Evolutionary conservation across 1,284 basidiomycete genomes (phyloP).

Genomic region (Sparassis latifolia): DNA sequence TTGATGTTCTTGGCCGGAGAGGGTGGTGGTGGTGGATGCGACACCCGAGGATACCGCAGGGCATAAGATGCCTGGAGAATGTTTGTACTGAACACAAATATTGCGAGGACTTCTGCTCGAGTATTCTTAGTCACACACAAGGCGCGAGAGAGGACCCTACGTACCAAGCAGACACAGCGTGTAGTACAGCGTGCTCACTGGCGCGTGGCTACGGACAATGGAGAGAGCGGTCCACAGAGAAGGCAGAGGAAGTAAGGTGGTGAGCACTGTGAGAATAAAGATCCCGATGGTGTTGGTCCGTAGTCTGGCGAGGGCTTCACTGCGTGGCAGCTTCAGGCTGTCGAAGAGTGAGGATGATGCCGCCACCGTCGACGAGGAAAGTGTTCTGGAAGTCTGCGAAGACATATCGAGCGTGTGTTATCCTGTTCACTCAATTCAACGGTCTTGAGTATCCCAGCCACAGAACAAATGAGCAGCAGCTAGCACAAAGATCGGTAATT

Average conservation of each 20-base stretch:
- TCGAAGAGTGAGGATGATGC: constrained; percentile 15
- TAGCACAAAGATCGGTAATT: not conserved
- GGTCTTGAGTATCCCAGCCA: not conserved
- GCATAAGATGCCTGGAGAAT: constrained; percentile 45
- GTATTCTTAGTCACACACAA: too few relatives aligned
- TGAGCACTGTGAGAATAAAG: constrained; percentile 37
- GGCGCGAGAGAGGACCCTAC: not conserved
- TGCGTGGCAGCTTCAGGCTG: constrained; percentile 45
- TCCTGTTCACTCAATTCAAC: not conserved
- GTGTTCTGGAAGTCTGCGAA: not conserved
- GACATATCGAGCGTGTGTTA: not conserved
- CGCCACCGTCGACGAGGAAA: not conserved
- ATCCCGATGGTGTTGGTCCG: constrained; percentile 44
- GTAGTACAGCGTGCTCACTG: constrained; percentile 12
- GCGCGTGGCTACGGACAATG: constrained; percentile 21
- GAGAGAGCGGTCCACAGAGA: constrained; percentile 33
- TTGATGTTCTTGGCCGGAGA: constrained; percentile 32
- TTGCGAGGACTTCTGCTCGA: constrained; percentile 35
- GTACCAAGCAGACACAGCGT: constrained; percentile 20
- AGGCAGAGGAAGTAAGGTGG: constrained; percentile 48
- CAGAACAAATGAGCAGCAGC: not conserved
- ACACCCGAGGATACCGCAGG: constrained; percentile 44
- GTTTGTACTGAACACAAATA: constrained; percentile 41
- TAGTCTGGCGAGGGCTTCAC: constrained; percentile 48
- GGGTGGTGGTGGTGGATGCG: constrained; percentile 33